Evolutionary conservation across 768 basidiomycete genomes (phyloP).

Genomic region (Tulasnella sp.): DNA sequence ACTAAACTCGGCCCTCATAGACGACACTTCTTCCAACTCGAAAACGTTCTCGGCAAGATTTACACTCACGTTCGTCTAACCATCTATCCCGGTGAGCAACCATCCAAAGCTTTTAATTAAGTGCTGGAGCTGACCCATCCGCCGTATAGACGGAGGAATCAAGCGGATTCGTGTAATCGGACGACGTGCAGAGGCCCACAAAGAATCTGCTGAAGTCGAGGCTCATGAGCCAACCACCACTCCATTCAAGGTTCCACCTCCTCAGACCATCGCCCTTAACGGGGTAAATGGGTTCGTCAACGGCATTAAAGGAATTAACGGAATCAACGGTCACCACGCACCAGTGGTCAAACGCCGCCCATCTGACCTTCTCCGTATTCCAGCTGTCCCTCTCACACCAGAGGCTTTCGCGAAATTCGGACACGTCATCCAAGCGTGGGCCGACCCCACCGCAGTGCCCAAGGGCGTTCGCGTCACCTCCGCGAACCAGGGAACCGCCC

Average conservation of each 20-base stretch:
- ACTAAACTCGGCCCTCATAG: slow-evolving; percentile 84
- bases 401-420: slow-evolving; percentile 89
- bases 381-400: slow-evolving; percentile 59
- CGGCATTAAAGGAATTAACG: not conserved
- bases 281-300: not conserved
- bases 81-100: slow-evolving; percentile 62
- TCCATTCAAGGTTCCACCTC: not conserved
- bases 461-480: slow-evolving; percentile 65
- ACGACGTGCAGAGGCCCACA: slow-evolving; percentile 41
- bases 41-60: slow-evolving; percentile 50
- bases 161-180: slow-evolving; percentile 88
- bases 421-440: slow-evolving; percentile 84
- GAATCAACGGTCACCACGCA: not conserved
- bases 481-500: slow-evolving; percentile 86
- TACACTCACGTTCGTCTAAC: slow-evolving; percentile 85
- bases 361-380: slow-evolving; percentile 30
- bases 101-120: not conserved
- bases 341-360: slow-evolving; percentile 4
- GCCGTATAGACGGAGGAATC: slow-evolving; percentile 71
- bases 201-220: slow-evolving; percentile 6
- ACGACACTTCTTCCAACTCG: slow-evolving; percentile 84
- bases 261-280: not conserved
- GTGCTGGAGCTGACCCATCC: not conserved
- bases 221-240: not conserved
- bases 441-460: slow-evolving; percentile 59